phyloP scores from a whole-genome alignment of 306 rosid species.

The Sicyos baderoa region DNA sequence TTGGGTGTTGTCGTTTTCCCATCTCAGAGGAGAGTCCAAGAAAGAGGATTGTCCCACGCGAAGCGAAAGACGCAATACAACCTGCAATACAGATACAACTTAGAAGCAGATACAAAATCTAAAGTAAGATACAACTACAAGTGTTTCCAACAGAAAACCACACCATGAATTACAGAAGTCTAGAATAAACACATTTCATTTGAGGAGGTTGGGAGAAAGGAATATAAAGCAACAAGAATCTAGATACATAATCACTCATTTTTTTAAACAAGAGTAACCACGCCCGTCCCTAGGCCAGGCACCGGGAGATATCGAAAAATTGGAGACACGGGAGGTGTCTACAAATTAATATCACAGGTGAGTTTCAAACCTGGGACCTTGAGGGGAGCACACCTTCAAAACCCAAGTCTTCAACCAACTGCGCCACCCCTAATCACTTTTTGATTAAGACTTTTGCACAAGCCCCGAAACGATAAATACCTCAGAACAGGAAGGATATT shows the following conservation, averaged over 20 bases:
- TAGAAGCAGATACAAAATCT: neutral
- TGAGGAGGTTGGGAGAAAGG: neutral
- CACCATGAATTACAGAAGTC: neutral
- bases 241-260: neutral
- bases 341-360: too few relatives aligned
- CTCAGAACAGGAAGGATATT: constrained; percentile 45
- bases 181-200: neutral
- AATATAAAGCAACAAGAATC: neutral
- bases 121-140: neutral
- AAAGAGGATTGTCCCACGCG: constrained; percentile 54
- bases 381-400: too few relatives aligned
- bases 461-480: constrained; percentile 30
- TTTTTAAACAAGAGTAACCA: too few relatives aligned
- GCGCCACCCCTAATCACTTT: too few relatives aligned
- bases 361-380: too few relatives aligned
- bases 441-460: neutral
- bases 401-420: too few relatives aligned
- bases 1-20: constrained; percentile 49
- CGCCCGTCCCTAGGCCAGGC: too few relatives aligned
- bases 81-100: constrained; percentile 34
- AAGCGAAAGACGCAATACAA: constrained; percentile 50
- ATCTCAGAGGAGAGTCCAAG: constrained; percentile 43
- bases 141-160: neutral
- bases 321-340: too few relatives aligned
- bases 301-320: too few relatives aligned